phyloP scores from a whole-genome alignment of 345 rosid species.

The Sisymbrium altissimum region DNA sequence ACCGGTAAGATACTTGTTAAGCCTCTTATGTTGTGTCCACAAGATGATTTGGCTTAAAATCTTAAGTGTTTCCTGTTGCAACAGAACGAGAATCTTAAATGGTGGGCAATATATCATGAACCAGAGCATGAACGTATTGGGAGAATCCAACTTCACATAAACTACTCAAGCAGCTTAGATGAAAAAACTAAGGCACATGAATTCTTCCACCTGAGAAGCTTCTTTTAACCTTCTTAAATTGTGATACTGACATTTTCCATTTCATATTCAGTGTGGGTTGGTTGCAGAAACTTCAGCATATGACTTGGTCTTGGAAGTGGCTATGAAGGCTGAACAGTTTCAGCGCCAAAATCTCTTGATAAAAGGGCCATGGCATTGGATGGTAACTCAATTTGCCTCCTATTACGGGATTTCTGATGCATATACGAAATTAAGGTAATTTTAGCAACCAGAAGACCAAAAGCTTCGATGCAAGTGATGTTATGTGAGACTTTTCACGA shows the following conservation, averaged over 20 bases:
- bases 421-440: slow-evolving; percentile 72
- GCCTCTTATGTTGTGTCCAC: neutral
- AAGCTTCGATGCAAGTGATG: neutral
- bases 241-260: neutral
- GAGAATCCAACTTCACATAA: slow-evolving; percentile 65
- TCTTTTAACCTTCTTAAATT: neutral
- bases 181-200: slow-evolving; percentile 46
- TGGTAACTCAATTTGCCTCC: slow-evolving; percentile 64
- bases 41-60: neutral
- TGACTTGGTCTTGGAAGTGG: slow-evolving; percentile 80
- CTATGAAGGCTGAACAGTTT: slow-evolving; percentile 72
- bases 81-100: slow-evolving; percentile 71
- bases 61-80: slow-evolving; percentile 12
- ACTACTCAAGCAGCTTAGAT: slow-evolving; percentile 65
- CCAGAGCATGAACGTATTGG: slow-evolving; percentile 90
- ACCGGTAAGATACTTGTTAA: slow-evolving; percentile 42
- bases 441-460: neutral
- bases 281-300: slow-evolving; percentile 96
- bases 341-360: slow-evolving; percentile 69
- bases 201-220: neutral
- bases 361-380: slow-evolving; percentile 81
- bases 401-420: slow-evolving; percentile 82
- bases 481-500: neutral
- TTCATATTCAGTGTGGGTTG: slow-evolving; percentile 51
- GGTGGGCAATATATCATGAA: slow-evolving; percentile 88